Base-by-base conservation (phyloP, 257 asterid genomes). In the Salvia miltiorrhiza region DNA sequence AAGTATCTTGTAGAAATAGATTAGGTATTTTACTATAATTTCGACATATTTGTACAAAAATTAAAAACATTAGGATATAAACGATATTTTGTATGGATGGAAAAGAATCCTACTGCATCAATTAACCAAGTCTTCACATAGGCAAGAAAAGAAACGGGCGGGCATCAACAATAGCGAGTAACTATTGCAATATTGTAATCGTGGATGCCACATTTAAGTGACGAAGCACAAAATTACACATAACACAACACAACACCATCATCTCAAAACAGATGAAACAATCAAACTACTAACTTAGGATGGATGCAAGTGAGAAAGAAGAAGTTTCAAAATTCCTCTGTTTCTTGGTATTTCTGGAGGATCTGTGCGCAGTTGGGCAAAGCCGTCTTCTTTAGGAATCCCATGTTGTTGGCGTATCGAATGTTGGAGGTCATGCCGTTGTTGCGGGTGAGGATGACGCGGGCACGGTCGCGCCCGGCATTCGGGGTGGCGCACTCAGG, bases 381-480 rank as follows among this genome's bases (percentile, higher is more conserved):
- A 73, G 16, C 52, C 55, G 9, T 62, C 43, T 12, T 54, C 63
- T 41, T 69, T 48, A 76, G 74, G 80, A 83, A 79, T 35, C 86
- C 89, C 84, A 83, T 76, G 14, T 79, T 63, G 6, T 86, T 86
- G 21, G 87, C 92, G 3, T 35, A 69, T 6, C 89, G 87, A 3
- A 11, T 8, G 64, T 64, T 52, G 67, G 83, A 68, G 57, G 5
- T 39, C 83, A 86, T 78, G 57, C 92, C 92, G 43, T 83, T 83
- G 81, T 80, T 76, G 65, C 81, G 75, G 49, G 89, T 86, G 32
- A 83, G 86, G 75, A 76, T 74, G 28, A 83, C 80, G n/a, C 81
- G 81, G 7, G 92, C 79, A 11, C 73, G 71, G 67, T 86, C 89
- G 3, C 92, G 85, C 0, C 88, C 92, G 0, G 7, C n/a, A 30